Evolutionary conservation across 2,329 filamentous ascomycete genomes (phyloP), one percentile per base, ranked within the genome.

Genomic region (Microsporum canis): DNA sequence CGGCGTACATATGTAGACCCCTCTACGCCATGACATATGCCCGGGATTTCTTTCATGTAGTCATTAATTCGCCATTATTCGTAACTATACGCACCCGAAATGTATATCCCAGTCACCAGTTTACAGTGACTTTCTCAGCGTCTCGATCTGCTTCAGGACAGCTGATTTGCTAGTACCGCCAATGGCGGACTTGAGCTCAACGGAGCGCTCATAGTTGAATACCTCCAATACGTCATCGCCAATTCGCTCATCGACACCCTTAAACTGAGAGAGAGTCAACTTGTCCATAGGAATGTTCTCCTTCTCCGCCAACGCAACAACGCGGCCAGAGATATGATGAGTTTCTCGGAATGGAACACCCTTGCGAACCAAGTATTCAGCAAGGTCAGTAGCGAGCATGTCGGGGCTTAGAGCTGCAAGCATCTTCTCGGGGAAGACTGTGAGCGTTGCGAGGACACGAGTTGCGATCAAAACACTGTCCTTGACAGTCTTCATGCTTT

Each of bases 401-500:
- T 89, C 87, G 6, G 87, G 88, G 5, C 89, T 86, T 8, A 96
- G 79, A 0, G 89, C 87, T 17, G 86, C 88, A 63, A 78, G 76
- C 90, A 96, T 95, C 75, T 85, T 87, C 64, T 88, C 84, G 0
- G 88, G 84, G 68, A 83, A 80, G 64, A 87, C 80, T 4, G 78
- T 82, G 8, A 95, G 78, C 0, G 89, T 95, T 0, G 84, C 83
- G 3, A 95, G 79, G 3, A 95, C 87, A 60, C 91, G 88, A 29
- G 88, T 88, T 33, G 88, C 88, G 67, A 95, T 95, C 73, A 87
- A 84, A 60, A 95, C 81, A 70, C 87, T 90, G 78, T 95, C 88
- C 61, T 82, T 49, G 64, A 94, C 81, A 4, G 89, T 92, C 80
- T 91, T 88, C 74, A 91, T 83, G 71, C 86, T 84, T 73, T 95